A percentile compares a stretch with the other conserved stretches of the same genome.
These are phyloP conservation scores for Stramenopiles sp. DNA, from an alignment of 352 stramenopile species.

Conservation along the genomic window DNA sequence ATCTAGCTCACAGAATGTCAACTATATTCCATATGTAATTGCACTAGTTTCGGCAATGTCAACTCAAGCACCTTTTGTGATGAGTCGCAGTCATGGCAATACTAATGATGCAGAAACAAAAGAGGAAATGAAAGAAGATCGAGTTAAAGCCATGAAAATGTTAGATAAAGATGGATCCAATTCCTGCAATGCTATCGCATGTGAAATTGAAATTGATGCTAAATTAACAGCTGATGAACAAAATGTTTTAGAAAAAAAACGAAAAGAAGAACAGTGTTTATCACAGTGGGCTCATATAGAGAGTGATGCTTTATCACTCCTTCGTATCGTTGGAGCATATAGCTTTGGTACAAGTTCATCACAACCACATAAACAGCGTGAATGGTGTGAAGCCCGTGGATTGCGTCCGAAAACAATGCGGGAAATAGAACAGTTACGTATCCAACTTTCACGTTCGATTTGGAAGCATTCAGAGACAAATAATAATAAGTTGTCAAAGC, in stretches of 20 bases:
- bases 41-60: slow-evolving; percentile 16
- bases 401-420: slow-evolving; percentile 16
- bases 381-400: slow-evolving; percentile 14
- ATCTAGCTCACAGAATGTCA: too few relatives aligned
- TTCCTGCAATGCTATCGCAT: background rate
- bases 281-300: slow-evolving; percentile 15
- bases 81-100: slow-evolving; percentile 8
- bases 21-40: slow-evolving; percentile 9
- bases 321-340: slow-evolving; percentile 16
- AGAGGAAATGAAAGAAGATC: background rate
- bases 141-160: slow-evolving; percentile 8
- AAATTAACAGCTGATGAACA: slow-evolving; percentile 12
- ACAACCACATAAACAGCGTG: too few relatives aligned
- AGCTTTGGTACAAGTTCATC: too few relatives aligned
- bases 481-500: background rate
- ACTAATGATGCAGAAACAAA: slow-evolving; percentile 8
- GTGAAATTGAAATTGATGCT: background rate
- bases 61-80: slow-evolving; percentile 17
- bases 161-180: slow-evolving; percentile 10
- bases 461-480: too few relatives aligned
- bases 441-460: too few relatives aligned
- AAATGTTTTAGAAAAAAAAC: slow-evolving; percentile 12
- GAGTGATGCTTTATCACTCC: slow-evolving; percentile 14
- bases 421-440: slow-evolving; percentile 16
- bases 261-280: slow-evolving; percentile 11